These are phyloP conservation scores for Strigomonas culicis DNA, from an alignment of 208 protist species.

Conservation along the genomic window DNA sequence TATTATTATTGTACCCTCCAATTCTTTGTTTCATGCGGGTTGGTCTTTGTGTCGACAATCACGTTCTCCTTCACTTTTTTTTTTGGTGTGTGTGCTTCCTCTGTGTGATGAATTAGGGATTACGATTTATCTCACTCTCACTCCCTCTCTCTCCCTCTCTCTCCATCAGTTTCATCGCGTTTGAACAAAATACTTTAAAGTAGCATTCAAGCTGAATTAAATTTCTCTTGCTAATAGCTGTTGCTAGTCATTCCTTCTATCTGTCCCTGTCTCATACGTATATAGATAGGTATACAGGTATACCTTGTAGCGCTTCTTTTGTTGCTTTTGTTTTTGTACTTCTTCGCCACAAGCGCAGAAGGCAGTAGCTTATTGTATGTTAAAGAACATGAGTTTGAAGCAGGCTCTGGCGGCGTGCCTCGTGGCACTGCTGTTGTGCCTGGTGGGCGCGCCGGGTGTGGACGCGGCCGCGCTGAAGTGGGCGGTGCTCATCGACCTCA, in stretches of 20 bases:
- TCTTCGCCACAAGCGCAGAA: too few relatives aligned
- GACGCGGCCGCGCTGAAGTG: constrained; percentile 23
- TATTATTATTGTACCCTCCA: background rate
- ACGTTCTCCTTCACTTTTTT: background rate
- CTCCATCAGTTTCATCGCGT: background rate
- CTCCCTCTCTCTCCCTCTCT: background rate
- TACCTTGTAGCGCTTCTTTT: background rate
- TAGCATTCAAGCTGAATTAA: background rate
- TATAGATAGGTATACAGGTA: background rate
- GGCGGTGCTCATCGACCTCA: constrained; percentile 57
- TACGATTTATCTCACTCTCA: background rate
- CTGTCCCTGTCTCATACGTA: too few relatives aligned
- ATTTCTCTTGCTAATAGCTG: background rate
- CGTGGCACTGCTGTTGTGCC: background rate
- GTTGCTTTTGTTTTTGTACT: background rate
- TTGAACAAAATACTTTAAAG: too few relatives aligned
- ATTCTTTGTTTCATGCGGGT: background rate
- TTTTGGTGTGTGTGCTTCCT: too few relatives aligned
- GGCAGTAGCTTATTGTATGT: too few relatives aligned
- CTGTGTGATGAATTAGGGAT: background rate
- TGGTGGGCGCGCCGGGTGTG: background rate
- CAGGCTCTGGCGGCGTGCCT: background rate
- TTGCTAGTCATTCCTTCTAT: background rate
- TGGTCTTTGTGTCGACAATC: background rate
- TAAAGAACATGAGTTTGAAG: too few relatives aligned